Conservation (phyloP, 352 stramenopile genomes). For the Thraustochytrium striatum region DNA sequence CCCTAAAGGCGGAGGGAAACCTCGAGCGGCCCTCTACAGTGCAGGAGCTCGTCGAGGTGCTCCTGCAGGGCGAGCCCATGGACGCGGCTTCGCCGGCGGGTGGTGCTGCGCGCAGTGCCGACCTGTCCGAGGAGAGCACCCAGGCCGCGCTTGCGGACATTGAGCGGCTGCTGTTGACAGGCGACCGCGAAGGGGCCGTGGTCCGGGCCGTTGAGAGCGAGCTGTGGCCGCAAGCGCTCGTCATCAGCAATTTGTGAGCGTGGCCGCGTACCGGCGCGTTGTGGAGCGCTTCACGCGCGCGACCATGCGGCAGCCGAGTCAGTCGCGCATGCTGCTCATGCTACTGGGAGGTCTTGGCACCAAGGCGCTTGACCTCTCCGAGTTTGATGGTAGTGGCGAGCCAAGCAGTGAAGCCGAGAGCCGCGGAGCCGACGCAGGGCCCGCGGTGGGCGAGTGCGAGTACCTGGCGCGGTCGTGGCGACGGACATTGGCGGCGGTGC, state of each 20-base stretch:
- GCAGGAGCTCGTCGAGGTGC: conserved; percentile 4
- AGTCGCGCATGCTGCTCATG: conserved; percentile 32
- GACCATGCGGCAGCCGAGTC: not conserved
- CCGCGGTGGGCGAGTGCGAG: not conserved
- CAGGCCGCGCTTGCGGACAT: conserved; percentile 10
- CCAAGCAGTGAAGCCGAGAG: not conserved
- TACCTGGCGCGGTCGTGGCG: not conserved
- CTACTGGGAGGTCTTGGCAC: conserved; percentile 14
- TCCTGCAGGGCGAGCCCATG: not conserved
- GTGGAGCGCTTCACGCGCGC: conserved; percentile 33
- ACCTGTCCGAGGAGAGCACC: not conserved
- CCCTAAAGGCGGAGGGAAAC: too few relatives aligned
- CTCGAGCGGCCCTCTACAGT: too few relatives aligned
- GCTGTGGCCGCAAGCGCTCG: conserved; percentile 32
- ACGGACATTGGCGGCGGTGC: conserved; percentile 4
- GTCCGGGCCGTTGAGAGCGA: conserved; percentile 35
- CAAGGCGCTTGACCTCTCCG: not conserved
- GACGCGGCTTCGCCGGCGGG: not conserved
- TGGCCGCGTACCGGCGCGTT: conserved; percentile 26
- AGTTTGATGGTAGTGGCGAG: not conserved
- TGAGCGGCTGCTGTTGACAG: conserved; percentile 2
- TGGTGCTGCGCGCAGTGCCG: not conserved
- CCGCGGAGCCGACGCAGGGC: not conserved
- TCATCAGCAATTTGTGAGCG: conserved; percentile 47
- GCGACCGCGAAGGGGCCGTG: conserved; percentile 28